These are phyloP conservation scores for Aspergillus cristatus DNA, from an alignment of 495 filamentous ascomycete species.

Conservation along the genomic window DNA sequence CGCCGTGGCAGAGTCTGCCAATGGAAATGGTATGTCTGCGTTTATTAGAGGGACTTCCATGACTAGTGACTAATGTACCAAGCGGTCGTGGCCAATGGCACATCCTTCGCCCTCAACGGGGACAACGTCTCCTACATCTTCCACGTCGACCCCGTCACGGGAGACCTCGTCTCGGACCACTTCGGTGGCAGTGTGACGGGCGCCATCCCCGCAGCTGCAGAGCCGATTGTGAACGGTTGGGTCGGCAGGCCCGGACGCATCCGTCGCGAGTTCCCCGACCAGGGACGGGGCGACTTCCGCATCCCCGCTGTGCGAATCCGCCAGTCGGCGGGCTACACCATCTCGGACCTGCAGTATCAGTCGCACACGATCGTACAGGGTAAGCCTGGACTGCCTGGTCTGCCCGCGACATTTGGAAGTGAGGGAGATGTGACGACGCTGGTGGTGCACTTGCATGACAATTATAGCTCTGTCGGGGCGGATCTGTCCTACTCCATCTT, in stretches of 20 bases:
- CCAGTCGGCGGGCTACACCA: slow-evolving; percentile 40
- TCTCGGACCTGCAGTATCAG: slow-evolving; percentile 39
- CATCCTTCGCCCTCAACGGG: slow-evolving; percentile 39
- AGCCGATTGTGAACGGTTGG: slow-evolving; percentile 37
- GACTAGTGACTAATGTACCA: no score
- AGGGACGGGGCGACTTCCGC: slow-evolving; percentile 45
- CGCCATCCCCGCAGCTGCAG: slow-evolving; percentile 31
- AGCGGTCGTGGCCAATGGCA: slow-evolving; percentile 37
- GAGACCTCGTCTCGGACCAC: slow-evolving; percentile 43
- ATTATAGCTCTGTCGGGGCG: slow-evolving; percentile 37
- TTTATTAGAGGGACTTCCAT: no score
- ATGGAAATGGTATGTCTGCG: no score
- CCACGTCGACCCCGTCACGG: slow-evolving; percentile 40
- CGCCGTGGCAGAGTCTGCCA: no score
- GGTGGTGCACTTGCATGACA: slow-evolving; percentile 41
- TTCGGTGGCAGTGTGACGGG: slow-evolving; percentile 32
- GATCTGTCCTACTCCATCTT: slow-evolving; percentile 48
- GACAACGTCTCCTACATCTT: slow-evolving; percentile 43
- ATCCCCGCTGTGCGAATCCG: slow-evolving; percentile 43
- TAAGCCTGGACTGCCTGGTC: slow-evolving; percentile 36
- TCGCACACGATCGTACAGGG: slow-evolving; percentile 33
- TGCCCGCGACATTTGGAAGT: slow-evolving; percentile 42
- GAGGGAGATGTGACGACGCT: slow-evolving; percentile 42
- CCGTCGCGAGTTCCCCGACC: slow-evolving; percentile 47
- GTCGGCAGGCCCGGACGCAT: slow-evolving; percentile 31